Base-by-base conservation (phyloP, 176 grass and related monocot genomes). In the Alopecurus myosuroides region DNA sequence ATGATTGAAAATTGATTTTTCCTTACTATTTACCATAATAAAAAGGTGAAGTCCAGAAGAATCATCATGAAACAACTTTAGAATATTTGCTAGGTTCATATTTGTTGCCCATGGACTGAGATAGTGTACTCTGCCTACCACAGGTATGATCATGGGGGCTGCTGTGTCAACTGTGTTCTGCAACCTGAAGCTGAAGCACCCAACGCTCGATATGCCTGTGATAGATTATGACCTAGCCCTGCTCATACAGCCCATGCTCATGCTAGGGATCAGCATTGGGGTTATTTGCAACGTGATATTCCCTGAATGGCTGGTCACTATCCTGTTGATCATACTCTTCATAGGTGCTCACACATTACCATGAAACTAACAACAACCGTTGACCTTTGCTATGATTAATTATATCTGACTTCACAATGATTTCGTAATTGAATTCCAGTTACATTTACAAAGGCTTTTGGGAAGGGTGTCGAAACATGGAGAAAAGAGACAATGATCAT, bases 401-500 rank as follows among this genome's bases (percentile, higher is more conserved):
- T n/a, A n/a, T 11, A 18, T 22, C 17, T 86, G 41, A 82, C 41
- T 7, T 51, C 39, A 17, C 4, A 22, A 64, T 79, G 10, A 11
- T 57, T 70, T 55, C 25, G 0, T 12, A 34, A 68, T 26, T 37
- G 26, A 48, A 76, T 26, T 51, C 1, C 52, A 98, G 95, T 74
- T 22, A 95, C 93, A 11, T 94, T 91, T 3, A 93, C 85, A 2
- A 93, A 92, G 69, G 70, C 91, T 39, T 98, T 92, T 78, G 79
- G 87, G 19, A 98, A 85, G 76, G 93, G 87, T 46, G 39, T 95
- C 46, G 83, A 90, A 6, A 87, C 85, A 4, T 95, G 95, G 93
- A 95, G 93, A 52, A 90, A 78, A 83, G 91, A 95, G 82, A 87
- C 85, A 1, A 75, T 90, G 73, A 70, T 57, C 14, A 79, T 88